Conservation (phyloP, 2,329 filamentous ascomycete genomes). For the Pestalotiopsis sp. region DNA sequence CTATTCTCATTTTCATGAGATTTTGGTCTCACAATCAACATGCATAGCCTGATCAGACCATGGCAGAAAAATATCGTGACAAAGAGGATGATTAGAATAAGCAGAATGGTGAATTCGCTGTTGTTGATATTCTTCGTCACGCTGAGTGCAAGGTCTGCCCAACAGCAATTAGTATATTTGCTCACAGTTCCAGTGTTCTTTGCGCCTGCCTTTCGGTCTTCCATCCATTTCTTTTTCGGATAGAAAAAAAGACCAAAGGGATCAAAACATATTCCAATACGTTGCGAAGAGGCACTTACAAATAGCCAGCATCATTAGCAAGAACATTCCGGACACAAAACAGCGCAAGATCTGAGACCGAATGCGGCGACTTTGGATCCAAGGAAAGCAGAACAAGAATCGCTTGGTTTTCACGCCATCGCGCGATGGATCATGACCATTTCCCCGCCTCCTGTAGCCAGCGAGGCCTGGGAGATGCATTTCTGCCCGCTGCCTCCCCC, state of each 20-base stretch:
- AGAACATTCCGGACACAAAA: conserved; percentile 66
- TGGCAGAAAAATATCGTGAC: conserved; percentile 82
- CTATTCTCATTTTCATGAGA: conserved; percentile 22
- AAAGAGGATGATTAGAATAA: conserved; percentile 77
- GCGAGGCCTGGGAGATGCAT: conserved; percentile 48
- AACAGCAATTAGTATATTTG: conserved; percentile 1
- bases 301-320: conserved; percentile 60
- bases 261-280: not conserved
- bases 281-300: conserved; percentile 56
- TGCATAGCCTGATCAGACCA: conserved; percentile 72
- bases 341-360: conserved; percentile 61
- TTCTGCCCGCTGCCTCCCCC: conserved; percentile 51
- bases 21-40: conserved; percentile 60
- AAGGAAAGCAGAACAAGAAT: conserved; percentile 59
- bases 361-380: conserved; percentile 55
- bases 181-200: not conserved
- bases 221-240: too few relatives aligned
- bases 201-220: too few relatives aligned
- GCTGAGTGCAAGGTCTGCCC: conserved; percentile 71
- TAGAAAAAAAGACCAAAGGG: not conserved
- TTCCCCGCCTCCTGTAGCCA: conserved; percentile 36
- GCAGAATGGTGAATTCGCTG: conserved; percentile 76
- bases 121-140: conserved; percentile 65
- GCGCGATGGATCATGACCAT: conserved; percentile 10
- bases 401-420: conserved; percentile 35